Evolutionary conservation across 2,329 filamentous ascomycete genomes (phyloP).

Genomic region (Escovopsis sp.): DNA sequence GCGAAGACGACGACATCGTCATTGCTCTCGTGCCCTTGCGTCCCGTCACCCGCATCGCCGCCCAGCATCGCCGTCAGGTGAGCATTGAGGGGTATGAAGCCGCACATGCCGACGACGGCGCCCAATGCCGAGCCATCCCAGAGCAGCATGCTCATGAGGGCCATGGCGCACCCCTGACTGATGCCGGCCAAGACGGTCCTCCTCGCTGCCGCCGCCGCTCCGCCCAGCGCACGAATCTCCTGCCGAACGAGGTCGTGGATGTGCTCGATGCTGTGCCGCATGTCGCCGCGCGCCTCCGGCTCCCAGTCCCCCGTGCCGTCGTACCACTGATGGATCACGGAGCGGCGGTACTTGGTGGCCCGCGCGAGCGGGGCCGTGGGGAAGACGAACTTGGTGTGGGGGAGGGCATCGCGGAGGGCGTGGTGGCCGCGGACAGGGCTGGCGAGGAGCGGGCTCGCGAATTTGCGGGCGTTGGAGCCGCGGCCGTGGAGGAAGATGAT

Average conservation of each 20-base stretch:
- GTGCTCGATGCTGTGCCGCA: slow-evolving; percentile 26
- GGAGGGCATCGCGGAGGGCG: slow-evolving; percentile 21
- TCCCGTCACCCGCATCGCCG: not conserved
- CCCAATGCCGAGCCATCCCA: slow-evolving; percentile 27
- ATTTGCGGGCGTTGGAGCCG: slow-evolving; percentile 26
- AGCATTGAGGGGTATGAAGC: slow-evolving; percentile 28
- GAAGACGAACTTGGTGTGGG: slow-evolving; percentile 34
- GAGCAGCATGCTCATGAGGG: slow-evolving; percentile 26
- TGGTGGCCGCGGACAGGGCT: slow-evolving; percentile 7
- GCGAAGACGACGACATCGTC: slow-evolving; percentile 11
- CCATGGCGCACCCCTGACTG: slow-evolving; percentile 39
- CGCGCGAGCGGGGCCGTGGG: slow-evolving; percentile 28
- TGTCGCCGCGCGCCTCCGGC: slow-evolving; percentile 15
- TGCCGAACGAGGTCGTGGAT: slow-evolving; percentile 22
- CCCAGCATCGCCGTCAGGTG: slow-evolving; percentile 13
- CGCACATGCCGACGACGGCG: slow-evolving; percentile 28
- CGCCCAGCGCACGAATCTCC: slow-evolving; percentile 20
- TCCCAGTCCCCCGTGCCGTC: slow-evolving; percentile 23
- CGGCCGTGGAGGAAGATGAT: slow-evolving; percentile 36
- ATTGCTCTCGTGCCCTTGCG: not conserved
- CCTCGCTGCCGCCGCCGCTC: not conserved
- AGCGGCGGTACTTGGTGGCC: slow-evolving; percentile 18
- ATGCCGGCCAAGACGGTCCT: slow-evolving; percentile 34
- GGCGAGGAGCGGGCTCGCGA: slow-evolving; percentile 24
- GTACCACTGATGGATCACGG: slow-evolving; percentile 21